phyloP scores from a whole-genome alignment of 768 basidiomycete species.

The Lentinula detonsa region DNA sequence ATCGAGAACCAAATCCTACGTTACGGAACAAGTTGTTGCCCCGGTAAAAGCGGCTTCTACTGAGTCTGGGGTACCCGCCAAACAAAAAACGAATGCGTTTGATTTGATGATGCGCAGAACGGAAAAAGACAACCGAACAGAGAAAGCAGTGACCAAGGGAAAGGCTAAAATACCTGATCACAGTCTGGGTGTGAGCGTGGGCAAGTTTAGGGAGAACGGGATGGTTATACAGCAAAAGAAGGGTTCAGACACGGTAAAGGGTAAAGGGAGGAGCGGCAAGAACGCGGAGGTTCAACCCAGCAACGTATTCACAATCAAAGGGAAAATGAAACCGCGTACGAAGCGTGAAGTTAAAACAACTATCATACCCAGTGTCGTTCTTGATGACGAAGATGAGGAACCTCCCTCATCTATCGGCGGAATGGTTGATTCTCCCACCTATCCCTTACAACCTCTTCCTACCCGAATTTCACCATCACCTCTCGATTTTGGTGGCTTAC shows the following conservation, averaged over 20 bases:
- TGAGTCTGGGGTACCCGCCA: too few species aligned
- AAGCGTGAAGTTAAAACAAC: background rate
- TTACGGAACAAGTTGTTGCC: background rate
- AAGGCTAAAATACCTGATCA: background rate
- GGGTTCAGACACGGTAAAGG: background rate
- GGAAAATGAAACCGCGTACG: conserved; percentile 1
- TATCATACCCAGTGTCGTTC: background rate
- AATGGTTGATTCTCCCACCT: background rate
- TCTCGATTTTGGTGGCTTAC: background rate
- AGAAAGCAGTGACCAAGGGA: background rate
- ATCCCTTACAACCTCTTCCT: background rate
- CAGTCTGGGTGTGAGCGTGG: background rate
- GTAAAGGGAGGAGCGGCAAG: background rate
- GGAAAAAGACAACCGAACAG: background rate
- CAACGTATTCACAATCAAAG: background rate
- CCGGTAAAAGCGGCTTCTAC: background rate
- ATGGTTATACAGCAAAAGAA: background rate
- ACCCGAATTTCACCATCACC: background rate
- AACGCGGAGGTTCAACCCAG: background rate
- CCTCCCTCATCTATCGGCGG: background rate
- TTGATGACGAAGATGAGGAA: conserved; percentile 1
- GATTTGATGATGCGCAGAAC: background rate
- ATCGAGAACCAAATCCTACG: background rate
- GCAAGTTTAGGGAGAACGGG: background rate
- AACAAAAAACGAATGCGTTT: background rate